Evolutionary conservation across 495 filamentous ascomycete species (phyloP).

Genomic region (Neurospora sp.): DNA sequence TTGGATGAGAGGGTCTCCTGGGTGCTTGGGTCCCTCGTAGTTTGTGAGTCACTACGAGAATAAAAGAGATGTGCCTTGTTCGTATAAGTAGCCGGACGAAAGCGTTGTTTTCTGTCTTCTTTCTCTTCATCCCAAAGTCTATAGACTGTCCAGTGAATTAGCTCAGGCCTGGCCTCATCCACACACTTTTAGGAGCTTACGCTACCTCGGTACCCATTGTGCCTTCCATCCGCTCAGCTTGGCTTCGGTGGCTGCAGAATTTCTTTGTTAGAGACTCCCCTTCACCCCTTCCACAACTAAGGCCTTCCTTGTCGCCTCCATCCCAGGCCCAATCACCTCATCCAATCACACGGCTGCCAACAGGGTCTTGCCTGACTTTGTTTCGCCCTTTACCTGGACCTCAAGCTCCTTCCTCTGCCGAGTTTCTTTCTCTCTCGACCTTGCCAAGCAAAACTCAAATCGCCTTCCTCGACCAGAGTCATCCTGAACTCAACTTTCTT

Average conservation of each 20-base stretch:
- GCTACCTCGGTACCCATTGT: neutral
- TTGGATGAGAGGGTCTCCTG: neutral
- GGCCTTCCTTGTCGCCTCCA: neutral
- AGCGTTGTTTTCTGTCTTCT: neutral
- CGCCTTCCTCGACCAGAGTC: neutral
- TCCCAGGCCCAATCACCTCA: neutral
- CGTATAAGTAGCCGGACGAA: neutral
- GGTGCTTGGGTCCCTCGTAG: neutral
- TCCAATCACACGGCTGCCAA: neutral
- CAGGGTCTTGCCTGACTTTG: neutral
- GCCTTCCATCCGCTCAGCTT: neutral
- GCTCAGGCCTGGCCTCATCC: neutral
- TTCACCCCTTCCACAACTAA: neutral
- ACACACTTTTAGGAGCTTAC: neutral
- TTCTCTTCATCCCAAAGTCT: neutral
- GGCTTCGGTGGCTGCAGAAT: neutral
- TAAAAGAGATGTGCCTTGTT: neutral
- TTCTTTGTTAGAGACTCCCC: conserved; percentile 4
- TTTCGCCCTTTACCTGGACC: neutral
- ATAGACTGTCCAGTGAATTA: neutral
- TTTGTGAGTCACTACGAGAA: neutral
- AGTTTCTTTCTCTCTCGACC: neutral
- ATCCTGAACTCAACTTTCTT: neutral
- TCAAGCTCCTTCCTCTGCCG: neutral
- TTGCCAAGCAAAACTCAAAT: neutral